A percentile compares a stretch with the other conserved stretches of the same genome.
Evolutionary conservation across 1,284 basidiomycete species (phyloP).

Genomic region (Puccinia polysora): DNA sequence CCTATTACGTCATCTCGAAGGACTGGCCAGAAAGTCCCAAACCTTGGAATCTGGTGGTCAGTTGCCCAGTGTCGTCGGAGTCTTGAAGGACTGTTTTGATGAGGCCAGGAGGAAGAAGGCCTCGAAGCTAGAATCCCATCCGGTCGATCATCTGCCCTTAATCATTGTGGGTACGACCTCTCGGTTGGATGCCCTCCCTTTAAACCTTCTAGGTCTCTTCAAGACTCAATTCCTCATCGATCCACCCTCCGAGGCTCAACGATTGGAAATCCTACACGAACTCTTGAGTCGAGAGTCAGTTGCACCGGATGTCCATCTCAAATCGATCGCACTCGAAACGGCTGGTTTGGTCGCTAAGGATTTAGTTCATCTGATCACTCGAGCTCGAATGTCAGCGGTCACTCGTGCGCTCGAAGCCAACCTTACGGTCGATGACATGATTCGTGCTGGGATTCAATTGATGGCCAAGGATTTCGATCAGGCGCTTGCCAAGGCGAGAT

Average conservation of each 20-base stretch:
- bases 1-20: conserved; percentile 77
- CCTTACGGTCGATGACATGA: conserved; percentile 57
- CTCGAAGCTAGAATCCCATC: conserved; percentile 48
- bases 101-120: conserved; percentile 60
- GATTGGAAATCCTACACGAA: conserved; percentile 63
- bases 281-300: conserved; percentile 58
- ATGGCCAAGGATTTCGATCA: conserved; percentile 66
- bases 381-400: conserved; percentile 57
- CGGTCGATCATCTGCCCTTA: conserved; percentile 58
- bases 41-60: conserved; percentile 62
- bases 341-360: conserved; percentile 86
- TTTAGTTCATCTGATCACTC: conserved; percentile 66
- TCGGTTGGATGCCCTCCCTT: conserved; percentile 65
- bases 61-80: conserved; percentile 63
- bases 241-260: conserved; percentile 74
- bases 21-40: conserved; percentile 69
- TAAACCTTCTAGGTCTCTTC: conserved; percentile 68
- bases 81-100: conserved; percentile 66
- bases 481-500: conserved; percentile 71
- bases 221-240: conserved; percentile 79
- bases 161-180: conserved; percentile 71
- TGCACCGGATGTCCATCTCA: conserved; percentile 73
- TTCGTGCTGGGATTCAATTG: conserved; percentile 60
- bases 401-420: conserved; percentile 46
- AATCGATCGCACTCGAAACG: conserved; percentile 74